phyloP scores from a whole-genome alignment of 1,284 basidiomycete species.

The Naganishia sp. region DNA sequence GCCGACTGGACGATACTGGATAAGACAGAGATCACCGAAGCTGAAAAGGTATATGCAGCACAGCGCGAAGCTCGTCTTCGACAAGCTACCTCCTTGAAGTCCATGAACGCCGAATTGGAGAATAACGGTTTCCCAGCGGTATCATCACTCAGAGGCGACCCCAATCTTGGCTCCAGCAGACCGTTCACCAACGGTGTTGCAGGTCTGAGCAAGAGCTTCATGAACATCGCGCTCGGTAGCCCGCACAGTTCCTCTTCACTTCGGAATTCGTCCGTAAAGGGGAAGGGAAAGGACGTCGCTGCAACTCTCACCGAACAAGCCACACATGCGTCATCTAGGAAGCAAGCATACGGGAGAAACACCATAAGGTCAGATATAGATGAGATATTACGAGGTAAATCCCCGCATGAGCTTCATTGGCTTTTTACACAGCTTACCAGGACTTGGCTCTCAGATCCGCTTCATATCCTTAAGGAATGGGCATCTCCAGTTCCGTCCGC shows the following conservation, averaged over 20 bases:
- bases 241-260: too few relatives aligned
- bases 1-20: slow-evolving; percentile 48
- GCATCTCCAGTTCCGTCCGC: slow-evolving; percentile 41
- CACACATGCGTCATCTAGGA: slow-evolving; percentile 47
- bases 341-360: slow-evolving; percentile 42
- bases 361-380: slow-evolving; percentile 43
- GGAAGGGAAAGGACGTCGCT: slow-evolving; percentile 71
- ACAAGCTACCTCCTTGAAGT: slow-evolving; percentile 55
- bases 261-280: slow-evolving; percentile 49
- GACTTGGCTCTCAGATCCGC: slow-evolving; percentile 32
- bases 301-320: slow-evolving; percentile 65
- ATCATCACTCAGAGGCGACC: too few relatives aligned
- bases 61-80: slow-evolving; percentile 53
- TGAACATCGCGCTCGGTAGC: slow-evolving; percentile 43
- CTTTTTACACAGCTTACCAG: not conserved
- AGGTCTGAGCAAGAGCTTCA: slow-evolving; percentile 28
- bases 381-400: slow-evolving; percentile 47
- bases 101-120: slow-evolving; percentile 42
- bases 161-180: slow-evolving; percentile 36
- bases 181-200: slow-evolving; percentile 39
- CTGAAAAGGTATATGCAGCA: slow-evolving; percentile 36
- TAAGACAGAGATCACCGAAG: slow-evolving; percentile 34
- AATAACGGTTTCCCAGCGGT: not conserved
- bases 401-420: not conserved
- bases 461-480: slow-evolving; percentile 34